A percentile compares a stretch with the other conserved stretches of the same genome.
Conservation (phyloP, 495 filamentous ascomycete species). For the Penicillium parvum region DNA sequence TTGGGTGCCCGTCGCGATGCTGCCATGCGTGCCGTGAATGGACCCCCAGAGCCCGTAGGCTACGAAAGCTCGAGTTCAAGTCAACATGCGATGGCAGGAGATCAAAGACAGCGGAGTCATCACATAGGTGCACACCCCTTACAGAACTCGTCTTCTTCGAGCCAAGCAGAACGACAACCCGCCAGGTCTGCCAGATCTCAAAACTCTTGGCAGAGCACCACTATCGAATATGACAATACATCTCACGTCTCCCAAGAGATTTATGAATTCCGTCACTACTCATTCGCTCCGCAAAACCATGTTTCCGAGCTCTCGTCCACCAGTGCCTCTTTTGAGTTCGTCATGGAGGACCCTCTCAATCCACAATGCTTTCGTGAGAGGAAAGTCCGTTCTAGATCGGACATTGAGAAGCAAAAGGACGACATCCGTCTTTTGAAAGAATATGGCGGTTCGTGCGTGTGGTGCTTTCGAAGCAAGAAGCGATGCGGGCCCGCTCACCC, state of each 20-base stretch:
- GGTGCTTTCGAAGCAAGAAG: conserved; percentile 27
- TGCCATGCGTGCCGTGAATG: no score
- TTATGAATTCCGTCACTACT: background rate
- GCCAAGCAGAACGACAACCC: background rate
- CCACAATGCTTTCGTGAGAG: conserved; percentile 9
- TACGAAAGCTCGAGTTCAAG: no score
- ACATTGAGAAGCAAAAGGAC: conserved; percentile 15
- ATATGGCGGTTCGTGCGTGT: conserved; percentile 25
- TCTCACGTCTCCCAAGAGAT: background rate
- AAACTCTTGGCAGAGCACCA: background rate
- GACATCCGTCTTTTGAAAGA: conserved; percentile 14
- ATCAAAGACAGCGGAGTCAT: no score
- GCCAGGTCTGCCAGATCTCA: background rate
- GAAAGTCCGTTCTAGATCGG: background rate
- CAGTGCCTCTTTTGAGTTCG: background rate
- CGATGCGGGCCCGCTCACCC: conserved; percentile 17
- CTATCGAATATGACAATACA: background rate
- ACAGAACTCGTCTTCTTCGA: background rate
- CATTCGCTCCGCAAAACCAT: background rate
- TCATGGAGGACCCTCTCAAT: conserved; percentile 13
- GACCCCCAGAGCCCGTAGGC: no score
- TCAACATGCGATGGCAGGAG: no score
- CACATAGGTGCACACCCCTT: no score
- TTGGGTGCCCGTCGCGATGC: no score
- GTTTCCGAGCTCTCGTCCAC: background rate